Evolutionary conservation across 306 rosid species (phyloP).

Genomic region (Boehmeria nivea): DNA sequence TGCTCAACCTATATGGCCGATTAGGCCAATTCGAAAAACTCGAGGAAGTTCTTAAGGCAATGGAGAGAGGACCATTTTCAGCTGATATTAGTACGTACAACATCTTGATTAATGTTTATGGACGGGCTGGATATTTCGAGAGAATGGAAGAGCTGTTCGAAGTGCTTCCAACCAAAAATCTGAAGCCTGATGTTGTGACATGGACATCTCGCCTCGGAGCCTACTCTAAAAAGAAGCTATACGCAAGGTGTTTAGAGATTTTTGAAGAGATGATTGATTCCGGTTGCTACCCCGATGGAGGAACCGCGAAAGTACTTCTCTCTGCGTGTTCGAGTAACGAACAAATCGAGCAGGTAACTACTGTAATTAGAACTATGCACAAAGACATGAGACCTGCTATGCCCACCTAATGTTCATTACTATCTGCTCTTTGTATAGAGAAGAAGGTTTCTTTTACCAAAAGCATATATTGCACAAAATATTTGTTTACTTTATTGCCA

Average conservation of each 20-base stretch:
- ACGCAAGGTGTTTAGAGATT: constrained; percentile 66
- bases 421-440: constrained; percentile 6
- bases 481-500: too few species aligned
- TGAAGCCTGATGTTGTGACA: constrained; percentile 84
- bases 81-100: constrained; percentile 80
- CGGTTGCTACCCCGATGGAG: constrained; percentile 91
- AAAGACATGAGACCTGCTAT: constrained; percentile 50
- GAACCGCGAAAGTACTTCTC: constrained; percentile 80
- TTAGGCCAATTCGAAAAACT: constrained; percentile 67
- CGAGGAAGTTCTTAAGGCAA: constrained; percentile 65
- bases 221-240: constrained; percentile 74
- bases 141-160: constrained; percentile 69
- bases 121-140: constrained; percentile 70
- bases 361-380: constrained; percentile 74
- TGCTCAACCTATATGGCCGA: constrained; percentile 77
- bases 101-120: constrained; percentile 70
- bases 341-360: constrained; percentile 70
- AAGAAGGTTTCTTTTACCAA: too few species aligned
- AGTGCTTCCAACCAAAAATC: constrained; percentile 41
- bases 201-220: constrained; percentile 95
- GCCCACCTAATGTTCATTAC: too few species aligned
- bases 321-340: constrained; percentile 72
- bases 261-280: constrained; percentile 90
- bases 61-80: constrained; percentile 55
- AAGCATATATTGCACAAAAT: too few species aligned